phyloP scores from a whole-genome alignment of 1,139 yeast species.

The Pichia sp. region DNA sequence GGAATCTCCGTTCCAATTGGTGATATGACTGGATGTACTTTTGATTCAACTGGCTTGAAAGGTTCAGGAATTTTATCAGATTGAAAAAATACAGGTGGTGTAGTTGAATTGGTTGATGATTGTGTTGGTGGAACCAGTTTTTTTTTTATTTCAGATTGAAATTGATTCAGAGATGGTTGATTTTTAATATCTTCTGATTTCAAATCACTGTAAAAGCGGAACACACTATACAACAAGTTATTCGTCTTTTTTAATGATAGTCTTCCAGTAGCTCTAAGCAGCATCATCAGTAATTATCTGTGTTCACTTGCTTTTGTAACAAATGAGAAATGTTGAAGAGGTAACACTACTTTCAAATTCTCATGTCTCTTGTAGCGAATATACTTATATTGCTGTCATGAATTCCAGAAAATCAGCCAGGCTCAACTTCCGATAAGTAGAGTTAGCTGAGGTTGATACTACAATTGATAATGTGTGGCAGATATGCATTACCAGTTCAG shows the following conservation, averaged over 20 bases:
- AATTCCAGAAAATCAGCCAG: background rate
- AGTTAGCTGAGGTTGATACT: background rate
- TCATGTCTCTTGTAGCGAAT: background rate
- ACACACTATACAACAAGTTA: background rate
- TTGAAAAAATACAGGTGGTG: slow-evolving; percentile 14
- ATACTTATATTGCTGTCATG: background rate
- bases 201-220: slow-evolving; percentile 1
- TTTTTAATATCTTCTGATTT: slow-evolving; percentile 5
- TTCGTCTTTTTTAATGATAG: background rate
- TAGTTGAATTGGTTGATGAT: too few species aligned
- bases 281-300: background rate
- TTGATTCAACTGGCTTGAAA: slow-evolving; percentile 1
- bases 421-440: background rate
- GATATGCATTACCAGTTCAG: slow-evolving; percentile 36
- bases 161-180: slow-evolving; percentile 27
- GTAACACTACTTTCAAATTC: background rate
- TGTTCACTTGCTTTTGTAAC: background rate
- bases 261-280: background rate
- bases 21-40: background rate
- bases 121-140: slow-evolving; percentile 8
- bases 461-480: slow-evolving; percentile 38
- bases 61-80: slow-evolving; percentile 11
- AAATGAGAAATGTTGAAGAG: background rate
- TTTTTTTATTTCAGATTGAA: slow-evolving; percentile 20
- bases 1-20: background rate